These are phyloP conservation scores for Talaromyces rugulosus DNA, from an alignment of 2,329 filamentous ascomycete species.

Conservation along the genomic window DNA sequence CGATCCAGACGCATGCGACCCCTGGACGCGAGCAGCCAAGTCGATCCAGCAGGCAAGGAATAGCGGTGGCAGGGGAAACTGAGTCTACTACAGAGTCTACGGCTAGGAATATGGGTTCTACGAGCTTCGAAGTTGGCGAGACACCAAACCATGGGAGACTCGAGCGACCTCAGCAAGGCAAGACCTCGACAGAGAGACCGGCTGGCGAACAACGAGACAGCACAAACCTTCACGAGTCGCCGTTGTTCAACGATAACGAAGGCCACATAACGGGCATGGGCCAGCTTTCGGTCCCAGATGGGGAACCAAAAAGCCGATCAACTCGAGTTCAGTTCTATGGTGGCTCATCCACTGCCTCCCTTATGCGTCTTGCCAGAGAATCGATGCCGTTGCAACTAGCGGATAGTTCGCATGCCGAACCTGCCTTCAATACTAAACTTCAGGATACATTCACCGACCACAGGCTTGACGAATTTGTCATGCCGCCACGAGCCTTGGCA, in stretches of 20 bases:
- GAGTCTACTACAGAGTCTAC: not conserved
- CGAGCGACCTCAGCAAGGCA: not conserved
- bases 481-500: conserved; percentile 40
- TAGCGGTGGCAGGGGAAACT: not conserved
- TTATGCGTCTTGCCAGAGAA: conserved; percentile 36
- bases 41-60: not conserved
- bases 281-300: conserved; percentile 30
- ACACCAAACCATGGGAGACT: not conserved
- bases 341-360: conserved; percentile 36
- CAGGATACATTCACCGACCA: conserved; percentile 16
- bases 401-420: not conserved
- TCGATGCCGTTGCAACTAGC: conserved; percentile 1
- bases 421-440: conserved; percentile 11
- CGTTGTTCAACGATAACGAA: not conserved
- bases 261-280: conserved; percentile 38
- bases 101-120: not conserved
- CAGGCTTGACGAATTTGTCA: conserved; percentile 28
- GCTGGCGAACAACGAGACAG: not conserved
- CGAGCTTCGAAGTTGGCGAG: not conserved
- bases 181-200: not conserved
- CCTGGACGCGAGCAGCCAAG: not conserved
- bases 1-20: not conserved
- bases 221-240: conserved; percentile 7
- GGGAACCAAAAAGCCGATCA: conserved; percentile 16
- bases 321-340: conserved; percentile 34